phyloP scores from a whole-genome alignment of 1,284 basidiomycete species.

The Pseudozyma thailandica region DNA sequence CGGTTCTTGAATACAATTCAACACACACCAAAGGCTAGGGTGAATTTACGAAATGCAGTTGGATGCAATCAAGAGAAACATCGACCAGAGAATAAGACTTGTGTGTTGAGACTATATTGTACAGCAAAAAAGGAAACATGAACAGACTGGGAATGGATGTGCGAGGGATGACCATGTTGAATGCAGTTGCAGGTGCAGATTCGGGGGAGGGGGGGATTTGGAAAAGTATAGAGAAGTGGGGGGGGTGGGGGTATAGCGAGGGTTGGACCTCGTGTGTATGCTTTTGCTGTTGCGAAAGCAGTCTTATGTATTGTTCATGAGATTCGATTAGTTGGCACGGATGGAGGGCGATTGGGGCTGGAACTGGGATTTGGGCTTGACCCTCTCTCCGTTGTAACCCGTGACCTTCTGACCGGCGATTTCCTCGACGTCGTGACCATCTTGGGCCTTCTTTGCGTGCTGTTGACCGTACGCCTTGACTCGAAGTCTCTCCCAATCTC shows the following conservation, averaged over 20 bases:
- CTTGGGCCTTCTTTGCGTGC: slow-evolving; percentile 57
- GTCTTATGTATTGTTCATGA: not conserved
- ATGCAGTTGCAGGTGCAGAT: slow-evolving; percentile 14
- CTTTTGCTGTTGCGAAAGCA: not conserved
- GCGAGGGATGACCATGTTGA: slow-evolving; percentile 24
- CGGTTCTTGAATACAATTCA: too few species aligned
- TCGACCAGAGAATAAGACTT: not conserved
- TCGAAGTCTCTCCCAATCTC: slow-evolving; percentile 63
- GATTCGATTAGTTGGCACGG: slow-evolving; percentile 17
- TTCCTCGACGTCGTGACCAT: slow-evolving; percentile 64
- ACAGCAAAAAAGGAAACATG: slow-evolving; percentile 1
- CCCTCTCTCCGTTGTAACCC: slow-evolving; percentile 53
- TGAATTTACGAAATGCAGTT: slow-evolving; percentile 20
- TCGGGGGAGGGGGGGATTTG: not conserved
- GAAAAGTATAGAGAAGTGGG: not conserved
- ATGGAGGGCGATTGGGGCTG: slow-evolving; percentile 9
- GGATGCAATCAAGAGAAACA: slow-evolving; percentile 20
- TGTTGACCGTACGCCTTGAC: slow-evolving; percentile 65
- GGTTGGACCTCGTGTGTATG: slow-evolving; percentile 29
- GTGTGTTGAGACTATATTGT: slow-evolving; percentile 30
- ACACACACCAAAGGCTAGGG: not conserved
- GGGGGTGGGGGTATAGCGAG: slow-evolving; percentile 25
- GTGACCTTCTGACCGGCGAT: slow-evolving; percentile 59
- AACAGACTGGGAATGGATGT: not conserved
- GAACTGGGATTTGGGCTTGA: slow-evolving; percentile 12